These are phyloP conservation scores for Phyllosticta citribraziliensis DNA, from an alignment of 2,329 filamentous ascomycete genomes.

Conservation along the genomic window DNA sequence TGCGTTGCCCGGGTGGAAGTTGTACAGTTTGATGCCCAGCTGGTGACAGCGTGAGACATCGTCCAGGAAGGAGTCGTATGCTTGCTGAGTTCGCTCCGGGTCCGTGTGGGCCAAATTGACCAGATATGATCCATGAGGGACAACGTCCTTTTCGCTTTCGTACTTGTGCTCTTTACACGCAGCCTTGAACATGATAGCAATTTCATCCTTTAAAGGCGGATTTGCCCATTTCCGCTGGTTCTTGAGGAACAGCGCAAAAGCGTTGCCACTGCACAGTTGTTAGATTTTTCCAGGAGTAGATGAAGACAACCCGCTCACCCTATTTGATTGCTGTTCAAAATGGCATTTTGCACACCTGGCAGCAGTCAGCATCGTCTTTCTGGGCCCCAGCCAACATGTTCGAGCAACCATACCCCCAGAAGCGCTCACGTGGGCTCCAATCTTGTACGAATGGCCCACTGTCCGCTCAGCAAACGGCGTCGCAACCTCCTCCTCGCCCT, in stretches of 20 bases:
- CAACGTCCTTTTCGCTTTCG: slow-evolving; percentile 59
- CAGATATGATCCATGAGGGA: slow-evolving; percentile 92
- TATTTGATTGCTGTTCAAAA: slow-evolving; percentile 68
- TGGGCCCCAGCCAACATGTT: not conserved
- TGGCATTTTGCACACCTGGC: slow-evolving; percentile 76
- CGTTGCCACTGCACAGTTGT: slow-evolving; percentile 55
- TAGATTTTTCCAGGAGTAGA: slow-evolving; percentile 10
- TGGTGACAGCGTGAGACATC: slow-evolving; percentile 77
- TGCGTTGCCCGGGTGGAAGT: slow-evolving; percentile 89
- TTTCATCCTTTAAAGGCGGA: slow-evolving; percentile 61
- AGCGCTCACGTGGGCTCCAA: slow-evolving; percentile 85
- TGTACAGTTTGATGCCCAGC: slow-evolving; percentile 86
- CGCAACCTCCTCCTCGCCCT: slow-evolving; percentile 46
- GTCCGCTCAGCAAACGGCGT: slow-evolving; percentile 64
- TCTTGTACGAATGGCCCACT: slow-evolving; percentile 63
- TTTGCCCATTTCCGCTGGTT: slow-evolving; percentile 92
- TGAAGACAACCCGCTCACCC: slow-evolving; percentile 35
- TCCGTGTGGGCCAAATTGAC: slow-evolving; percentile 90
- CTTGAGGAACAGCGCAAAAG: slow-evolving; percentile 91
- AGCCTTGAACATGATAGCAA: slow-evolving; percentile 58
- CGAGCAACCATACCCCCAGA: slow-evolving; percentile 58
- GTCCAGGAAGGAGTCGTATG: slow-evolving; percentile 77
- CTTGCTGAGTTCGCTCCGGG: slow-evolving; percentile 68
- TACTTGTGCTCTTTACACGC: slow-evolving; percentile 61
- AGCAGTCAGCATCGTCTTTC: slow-evolving; percentile 11